Conservation (phyloP, 441 rosid genomes). For the Adansonia rubrostipa region DNA sequence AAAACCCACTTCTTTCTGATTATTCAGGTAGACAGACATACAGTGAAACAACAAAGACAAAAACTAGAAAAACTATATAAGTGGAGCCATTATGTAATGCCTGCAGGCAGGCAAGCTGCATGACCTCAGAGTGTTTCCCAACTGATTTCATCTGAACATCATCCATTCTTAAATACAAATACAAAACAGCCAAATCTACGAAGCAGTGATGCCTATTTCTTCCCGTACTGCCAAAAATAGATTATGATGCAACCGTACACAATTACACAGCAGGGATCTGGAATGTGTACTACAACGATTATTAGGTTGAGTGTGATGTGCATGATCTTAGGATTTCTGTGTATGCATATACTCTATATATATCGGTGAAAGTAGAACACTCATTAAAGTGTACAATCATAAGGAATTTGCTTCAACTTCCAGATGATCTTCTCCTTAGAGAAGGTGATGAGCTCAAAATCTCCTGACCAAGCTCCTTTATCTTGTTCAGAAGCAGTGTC, state of each 20-base stretch:
- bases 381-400: neutral
- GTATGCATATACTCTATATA: slow-evolving; percentile 15
- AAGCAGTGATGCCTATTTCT: neutral
- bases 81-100: neutral
- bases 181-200: neutral
- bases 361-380: neutral
- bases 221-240: neutral
- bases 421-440: slow-evolving; percentile 42
- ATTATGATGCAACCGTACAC: neutral
- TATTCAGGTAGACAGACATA: too few relatives aligned
- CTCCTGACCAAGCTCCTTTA: slow-evolving; percentile 89
- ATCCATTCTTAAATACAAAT: neutral
- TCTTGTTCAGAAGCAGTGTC: slow-evolving; percentile 71
- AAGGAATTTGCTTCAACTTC: slow-evolving; percentile 29
- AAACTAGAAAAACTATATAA: too few relatives aligned
- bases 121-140: neutral
- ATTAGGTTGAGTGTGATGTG: neutral
- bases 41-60: too few relatives aligned
- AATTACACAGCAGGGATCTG: neutral
- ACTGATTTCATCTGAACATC: neutral
- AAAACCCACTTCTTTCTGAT: too few relatives aligned
- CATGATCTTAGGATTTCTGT: neutral
- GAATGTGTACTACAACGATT: slow-evolving; percentile 1
- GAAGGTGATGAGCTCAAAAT: slow-evolving; percentile 66
- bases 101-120: neutral